Evolutionary conservation across 192 early-diverging fungal species (phyloP).

Genomic region (Mortierella alpina): DNA sequence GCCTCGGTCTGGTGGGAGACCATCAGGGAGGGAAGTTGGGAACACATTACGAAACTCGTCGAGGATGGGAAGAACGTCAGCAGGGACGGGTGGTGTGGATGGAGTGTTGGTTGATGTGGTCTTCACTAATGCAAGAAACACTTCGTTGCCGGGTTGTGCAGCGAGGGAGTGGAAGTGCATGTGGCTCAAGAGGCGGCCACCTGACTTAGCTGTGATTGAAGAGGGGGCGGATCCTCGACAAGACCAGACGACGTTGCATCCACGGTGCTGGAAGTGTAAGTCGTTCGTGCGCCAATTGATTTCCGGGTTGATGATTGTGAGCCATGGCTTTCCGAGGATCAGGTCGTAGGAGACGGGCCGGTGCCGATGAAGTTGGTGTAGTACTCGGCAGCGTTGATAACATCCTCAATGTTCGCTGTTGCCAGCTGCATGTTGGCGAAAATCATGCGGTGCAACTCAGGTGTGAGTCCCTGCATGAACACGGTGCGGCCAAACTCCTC

Average conservation of each 20-base stretch:
- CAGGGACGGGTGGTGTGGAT: neutral
- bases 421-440: too few relatives aligned
- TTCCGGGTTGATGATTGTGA: neutral
- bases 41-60: neutral
- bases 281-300: conserved; percentile 10
- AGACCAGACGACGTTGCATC: neutral
- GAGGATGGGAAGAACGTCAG: neutral
- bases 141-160: neutral
- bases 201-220: neutral
- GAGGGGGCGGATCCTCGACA: neutral
- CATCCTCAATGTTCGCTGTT: too few relatives aligned
- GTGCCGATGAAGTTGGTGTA: too few relatives aligned
- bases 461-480: too few relatives aligned
- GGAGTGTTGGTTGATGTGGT: neutral
- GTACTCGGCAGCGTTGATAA: too few relatives aligned
- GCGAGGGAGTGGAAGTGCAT: neutral
- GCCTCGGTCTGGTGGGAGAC: neutral
- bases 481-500: too few relatives aligned
- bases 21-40: neutral
- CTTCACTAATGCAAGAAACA: neutral
- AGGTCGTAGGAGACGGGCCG: neutral
- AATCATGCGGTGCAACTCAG: too few relatives aligned
- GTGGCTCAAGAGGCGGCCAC: neutral
- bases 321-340: conserved; percentile 11
- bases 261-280: neutral